These are phyloP conservation scores for Pichia kudriavzevii DNA, from an alignment of 1,139 yeast genomes.

Conservation along the genomic window DNA sequence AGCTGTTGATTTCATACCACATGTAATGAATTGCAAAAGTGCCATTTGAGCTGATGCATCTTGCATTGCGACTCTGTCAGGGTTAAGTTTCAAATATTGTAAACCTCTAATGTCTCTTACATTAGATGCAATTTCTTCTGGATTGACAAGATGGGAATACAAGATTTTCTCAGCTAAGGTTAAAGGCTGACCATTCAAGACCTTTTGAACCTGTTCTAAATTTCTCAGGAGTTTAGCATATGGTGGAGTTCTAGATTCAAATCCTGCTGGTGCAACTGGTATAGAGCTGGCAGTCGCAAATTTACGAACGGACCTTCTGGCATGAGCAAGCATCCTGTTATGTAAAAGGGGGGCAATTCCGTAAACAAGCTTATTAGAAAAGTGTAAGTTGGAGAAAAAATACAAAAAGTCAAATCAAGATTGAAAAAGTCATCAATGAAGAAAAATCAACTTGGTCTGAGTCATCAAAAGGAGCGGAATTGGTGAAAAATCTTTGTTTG, in stretches of 20 bases:
- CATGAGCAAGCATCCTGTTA: conserved; percentile 13
- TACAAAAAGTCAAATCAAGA: too few species aligned
- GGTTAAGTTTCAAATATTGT: conserved; percentile 79
- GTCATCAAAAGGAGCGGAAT: too few species aligned
- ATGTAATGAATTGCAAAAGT: conserved; percentile 89
- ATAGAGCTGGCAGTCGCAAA: conserved; percentile 23
- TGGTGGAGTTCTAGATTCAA: conserved; percentile 73
- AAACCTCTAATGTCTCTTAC: conserved; percentile 67
- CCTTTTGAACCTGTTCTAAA: conserved; percentile 51
- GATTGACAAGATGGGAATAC: conserved; percentile 82
- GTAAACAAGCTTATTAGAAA: too few species aligned
- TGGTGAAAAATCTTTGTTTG: too few species aligned
- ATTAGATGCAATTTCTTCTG: conserved; percentile 59
- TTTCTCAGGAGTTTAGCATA: conserved; percentile 66
- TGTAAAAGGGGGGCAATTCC: too few species aligned
- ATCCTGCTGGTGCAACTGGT: conserved; percentile 51
- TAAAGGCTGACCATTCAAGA: conserved; percentile 65
- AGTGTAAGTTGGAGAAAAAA: too few species aligned
- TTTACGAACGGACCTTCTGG: conserved; percentile 16
- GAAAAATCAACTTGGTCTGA: too few species aligned
- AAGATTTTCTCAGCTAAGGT: conserved; percentile 91
- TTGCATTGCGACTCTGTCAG: conserved; percentile 99
- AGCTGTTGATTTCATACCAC: conserved; percentile 77
- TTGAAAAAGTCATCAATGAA: too few species aligned
- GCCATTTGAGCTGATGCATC: conserved; percentile 99